Evolutionary conservation across 768 basidiomycete species (phyloP).

Genomic region (Lanmaoa rubissima): DNA sequence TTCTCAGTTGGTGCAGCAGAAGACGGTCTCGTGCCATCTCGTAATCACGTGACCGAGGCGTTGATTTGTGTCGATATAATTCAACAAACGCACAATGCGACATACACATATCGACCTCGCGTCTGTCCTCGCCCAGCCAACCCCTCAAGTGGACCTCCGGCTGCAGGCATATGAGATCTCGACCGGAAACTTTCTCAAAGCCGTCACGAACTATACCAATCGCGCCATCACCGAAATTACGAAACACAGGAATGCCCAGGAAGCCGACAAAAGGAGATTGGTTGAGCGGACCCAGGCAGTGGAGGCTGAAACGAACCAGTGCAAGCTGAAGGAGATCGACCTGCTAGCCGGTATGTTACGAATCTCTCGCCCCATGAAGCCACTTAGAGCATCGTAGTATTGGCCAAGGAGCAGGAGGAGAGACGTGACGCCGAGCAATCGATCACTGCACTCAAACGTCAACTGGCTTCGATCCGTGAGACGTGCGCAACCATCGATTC

Average conservation of each 20-base stretch:
- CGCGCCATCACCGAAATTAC: conserved; percentile 68
- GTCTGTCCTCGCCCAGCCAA: conserved; percentile 49
- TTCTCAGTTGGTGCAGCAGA: not conserved
- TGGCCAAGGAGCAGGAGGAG: conserved; percentile 72
- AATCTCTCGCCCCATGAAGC: not conserved
- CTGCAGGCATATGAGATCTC: conserved; percentile 61
- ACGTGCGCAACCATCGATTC: conserved; percentile 55
- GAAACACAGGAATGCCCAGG: conserved; percentile 61
- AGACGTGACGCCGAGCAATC: conserved; percentile 65
- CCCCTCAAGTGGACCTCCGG: conserved; percentile 63
- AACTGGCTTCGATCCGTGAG: conserved; percentile 62
- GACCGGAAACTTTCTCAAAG: conserved; percentile 69
- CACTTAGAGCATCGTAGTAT: conserved; percentile 36
- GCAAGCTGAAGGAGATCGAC: conserved; percentile 77
- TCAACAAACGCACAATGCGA: conserved; percentile 18
- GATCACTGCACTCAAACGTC: conserved; percentile 59
- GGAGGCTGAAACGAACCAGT: conserved; percentile 69
- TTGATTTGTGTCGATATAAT: too few species aligned
- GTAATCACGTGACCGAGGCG: conserved; percentile 22
- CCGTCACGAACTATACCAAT: conserved; percentile 70
- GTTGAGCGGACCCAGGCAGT: conserved; percentile 59
- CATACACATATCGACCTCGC: conserved; percentile 60
- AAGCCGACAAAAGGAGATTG: conserved; percentile 58
- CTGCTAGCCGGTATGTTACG: conserved; percentile 64
- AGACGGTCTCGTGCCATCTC: conserved; percentile 5